A percentile compares a stretch with the other conserved stretches of the same genome.
Evolutionary conservation across 805 yeast genomes (phyloP).

Genomic region (Starmerella scarabaei): DNA sequence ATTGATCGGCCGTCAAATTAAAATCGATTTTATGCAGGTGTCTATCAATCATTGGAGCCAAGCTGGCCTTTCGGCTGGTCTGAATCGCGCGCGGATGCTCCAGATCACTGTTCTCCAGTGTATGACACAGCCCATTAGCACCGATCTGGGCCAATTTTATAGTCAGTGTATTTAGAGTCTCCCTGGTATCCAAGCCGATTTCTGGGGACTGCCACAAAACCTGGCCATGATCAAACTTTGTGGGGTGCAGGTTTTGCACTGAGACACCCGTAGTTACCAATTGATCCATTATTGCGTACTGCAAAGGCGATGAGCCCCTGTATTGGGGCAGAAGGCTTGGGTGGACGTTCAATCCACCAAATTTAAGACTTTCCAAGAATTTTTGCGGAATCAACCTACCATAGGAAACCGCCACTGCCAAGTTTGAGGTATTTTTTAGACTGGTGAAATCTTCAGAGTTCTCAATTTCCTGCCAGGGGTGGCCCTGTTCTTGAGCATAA

Average conservation of each 20-base stretch:
- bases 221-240: conserved; percentile 68
- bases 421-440: conserved; percentile 24
- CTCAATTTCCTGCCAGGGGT: conserved; percentile 17
- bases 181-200: conserved; percentile 32
- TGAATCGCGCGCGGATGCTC: background rate
- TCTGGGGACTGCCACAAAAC: conserved; percentile 47
- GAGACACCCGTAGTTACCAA: conserved; percentile 67
- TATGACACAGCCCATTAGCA: conserved; percentile 41
- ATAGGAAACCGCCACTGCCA: conserved; percentile 85
- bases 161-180: conserved; percentile 36
- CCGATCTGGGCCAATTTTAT: conserved; percentile 47
- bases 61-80: background rate
- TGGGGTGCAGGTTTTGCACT: conserved; percentile 80
- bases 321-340: conserved; percentile 74
- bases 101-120: conserved; percentile 27
- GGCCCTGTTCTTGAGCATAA: conserved; percentile 10
- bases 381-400: conserved; percentile 64
- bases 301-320: conserved; percentile 86
- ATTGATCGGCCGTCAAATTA: background rate
- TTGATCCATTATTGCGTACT: conserved; percentile 54
- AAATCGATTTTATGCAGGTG: conserved; percentile 11
- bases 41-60: conserved; percentile 14
- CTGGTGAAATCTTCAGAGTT: conserved; percentile 9
- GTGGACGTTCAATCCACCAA: conserved; percentile 79
- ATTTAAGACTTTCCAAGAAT: conserved; percentile 37